Evolutionary conservation across 805 yeast genomes (phyloP).

Genomic region (Kluyveromyces starmeri): DNA sequence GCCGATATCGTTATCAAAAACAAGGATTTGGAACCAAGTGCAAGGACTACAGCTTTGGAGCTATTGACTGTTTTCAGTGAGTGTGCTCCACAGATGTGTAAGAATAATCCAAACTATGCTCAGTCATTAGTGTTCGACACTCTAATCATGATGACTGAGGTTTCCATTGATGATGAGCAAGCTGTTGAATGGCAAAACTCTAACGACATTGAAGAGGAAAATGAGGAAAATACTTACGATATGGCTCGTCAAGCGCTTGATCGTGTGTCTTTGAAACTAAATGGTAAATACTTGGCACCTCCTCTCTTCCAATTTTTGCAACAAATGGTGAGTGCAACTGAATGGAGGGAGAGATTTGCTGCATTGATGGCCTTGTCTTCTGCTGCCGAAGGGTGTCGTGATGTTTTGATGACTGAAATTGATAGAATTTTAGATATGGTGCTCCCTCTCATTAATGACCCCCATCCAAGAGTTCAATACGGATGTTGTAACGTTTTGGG

Average conservation of each 20-base stretch:
- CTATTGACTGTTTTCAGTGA: constrained; percentile 85
- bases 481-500: constrained; percentile 97
- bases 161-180: constrained; percentile 81
- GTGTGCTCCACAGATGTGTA: constrained; percentile 92
- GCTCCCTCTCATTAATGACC: constrained; percentile 74
- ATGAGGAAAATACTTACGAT: constrained; percentile 77
- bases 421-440: constrained; percentile 77
- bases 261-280: constrained; percentile 74
- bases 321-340: constrained; percentile 61
- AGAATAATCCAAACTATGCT: constrained; percentile 63
- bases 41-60: constrained; percentile 84
- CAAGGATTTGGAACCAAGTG: constrained; percentile 64
- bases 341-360: constrained; percentile 95
- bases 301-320: constrained; percentile 85
- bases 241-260: constrained; percentile 95
- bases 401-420: constrained; percentile 72
- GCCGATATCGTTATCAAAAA: constrained; percentile 77
- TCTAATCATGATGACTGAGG: constrained; percentile 83
- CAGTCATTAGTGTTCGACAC: constrained; percentile 63
- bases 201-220: constrained; percentile 71
- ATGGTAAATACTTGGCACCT: constrained; percentile 74
- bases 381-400: constrained; percentile 96
- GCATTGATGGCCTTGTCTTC: constrained; percentile 94
- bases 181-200: constrained; percentile 80
- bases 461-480: constrained; percentile 91